These are phyloP conservation scores for Calocera viscosa DNA, from an alignment of 768 basidiomycete species.

Conservation along the genomic window DNA sequence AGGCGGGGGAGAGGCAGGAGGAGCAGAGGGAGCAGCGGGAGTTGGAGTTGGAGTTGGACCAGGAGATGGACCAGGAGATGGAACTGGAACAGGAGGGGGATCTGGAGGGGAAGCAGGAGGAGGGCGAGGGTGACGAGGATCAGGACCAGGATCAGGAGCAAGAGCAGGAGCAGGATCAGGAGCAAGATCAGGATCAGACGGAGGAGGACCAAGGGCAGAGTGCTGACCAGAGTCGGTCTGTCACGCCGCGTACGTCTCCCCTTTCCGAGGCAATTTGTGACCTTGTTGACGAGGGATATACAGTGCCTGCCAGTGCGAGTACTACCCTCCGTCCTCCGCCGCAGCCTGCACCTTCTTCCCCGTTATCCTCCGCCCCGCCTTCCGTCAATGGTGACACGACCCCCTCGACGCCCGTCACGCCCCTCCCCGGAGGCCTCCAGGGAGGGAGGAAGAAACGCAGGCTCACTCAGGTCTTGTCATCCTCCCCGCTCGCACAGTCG, in stretches of 20 bases:
- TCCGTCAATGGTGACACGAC: not conserved
- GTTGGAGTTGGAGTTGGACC: not conserved
- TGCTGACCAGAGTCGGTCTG: not conserved
- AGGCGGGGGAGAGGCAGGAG: not conserved
- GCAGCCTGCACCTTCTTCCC: not conserved
- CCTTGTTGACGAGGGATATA: too few relatives aligned
- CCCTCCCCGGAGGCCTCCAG: too few relatives aligned
- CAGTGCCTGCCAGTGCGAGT: too few relatives aligned
- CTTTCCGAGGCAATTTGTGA: not conserved
- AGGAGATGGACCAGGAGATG: slow-evolving; percentile 8
- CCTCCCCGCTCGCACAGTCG: too few relatives aligned
- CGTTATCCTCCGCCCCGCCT: not conserved
- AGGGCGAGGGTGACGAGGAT: slow-evolving; percentile 5
- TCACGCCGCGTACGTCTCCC: not conserved
- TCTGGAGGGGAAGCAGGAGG: not conserved
- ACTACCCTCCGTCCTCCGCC: not conserved
- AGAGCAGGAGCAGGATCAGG: not conserved
- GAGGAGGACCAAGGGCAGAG: not conserved
- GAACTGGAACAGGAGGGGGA: slow-evolving; percentile 14
- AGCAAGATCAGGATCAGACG: not conserved
- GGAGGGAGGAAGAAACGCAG: too few relatives aligned
- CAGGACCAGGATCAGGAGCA: not conserved
- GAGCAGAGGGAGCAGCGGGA: not conserved
- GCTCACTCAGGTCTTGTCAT: too few relatives aligned
- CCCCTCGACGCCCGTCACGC: not conserved